Percentiles rank a stretch among this genome's conserved stretches.
phyloP scores from a whole-genome alignment of 495 filamentous ascomycete species.

The Sordaria brevicollis region DNA sequence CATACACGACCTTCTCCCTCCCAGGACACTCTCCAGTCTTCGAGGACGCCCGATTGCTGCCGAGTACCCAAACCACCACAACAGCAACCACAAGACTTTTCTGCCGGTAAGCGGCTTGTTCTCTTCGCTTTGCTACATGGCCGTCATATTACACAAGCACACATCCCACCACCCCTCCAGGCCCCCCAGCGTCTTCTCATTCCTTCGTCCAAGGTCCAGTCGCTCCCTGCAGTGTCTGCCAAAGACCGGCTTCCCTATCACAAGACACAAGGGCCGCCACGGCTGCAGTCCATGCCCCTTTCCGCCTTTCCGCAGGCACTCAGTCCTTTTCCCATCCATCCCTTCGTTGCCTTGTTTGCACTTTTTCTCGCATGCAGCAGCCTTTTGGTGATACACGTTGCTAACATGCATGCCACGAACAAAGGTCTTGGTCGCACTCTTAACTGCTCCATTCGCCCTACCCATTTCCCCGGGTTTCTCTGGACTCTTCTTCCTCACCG shows the following conservation, averaged over 20 bases:
- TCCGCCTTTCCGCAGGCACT: conserved; percentile 22
- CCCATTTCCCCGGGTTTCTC: neutral
- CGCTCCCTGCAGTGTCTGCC: neutral
- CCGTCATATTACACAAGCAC: conserved; percentile 9
- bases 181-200: conserved; percentile 5
- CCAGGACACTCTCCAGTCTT: neutral
- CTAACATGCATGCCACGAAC: neutral
- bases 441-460: neutral
- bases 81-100: neutral
- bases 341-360: conserved; percentile 8
- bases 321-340: conserved; percentile 25
- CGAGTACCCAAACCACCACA: conserved; percentile 1
- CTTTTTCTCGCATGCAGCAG: neutral
- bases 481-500: neutral
- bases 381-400: neutral
- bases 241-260: conserved; percentile 7
- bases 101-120: conserved; percentile 1
- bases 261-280: conserved; percentile 14
- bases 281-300: conserved; percentile 28
- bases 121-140: conserved; percentile 3
- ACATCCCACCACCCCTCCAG: neutral
- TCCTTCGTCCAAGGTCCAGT: neutral
- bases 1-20: neutral
- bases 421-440: neutral
- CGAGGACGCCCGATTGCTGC: neutral